Evolutionary conservation across 768 basidiomycete genomes (phyloP), one percentile per base, ranked within the genome.

Genomic region (Collybiopsis confluens): DNA sequence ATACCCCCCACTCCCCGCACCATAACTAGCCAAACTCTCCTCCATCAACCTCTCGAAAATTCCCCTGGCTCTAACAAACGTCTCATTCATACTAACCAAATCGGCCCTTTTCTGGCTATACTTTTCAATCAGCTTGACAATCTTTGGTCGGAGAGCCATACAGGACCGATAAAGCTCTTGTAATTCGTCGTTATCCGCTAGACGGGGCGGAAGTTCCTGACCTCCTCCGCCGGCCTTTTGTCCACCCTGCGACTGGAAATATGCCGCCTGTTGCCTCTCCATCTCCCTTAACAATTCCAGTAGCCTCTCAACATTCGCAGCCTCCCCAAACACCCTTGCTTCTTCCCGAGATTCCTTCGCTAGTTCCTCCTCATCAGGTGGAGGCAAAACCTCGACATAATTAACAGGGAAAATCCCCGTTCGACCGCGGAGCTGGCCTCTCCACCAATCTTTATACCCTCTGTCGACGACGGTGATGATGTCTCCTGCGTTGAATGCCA

Each of bases 381-480:
- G 92, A 0, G 93, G 90, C 56, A 98, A 75, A 2, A 85, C 76
- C 61, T 91, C 92, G 61, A 98, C 92, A 72, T 98, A 97, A 67
- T 96, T 97, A 18, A 96, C 92, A 0, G 96, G 96, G 69, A 98
- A 98, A 44, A 98, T 98, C 41, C 93, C 93, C 2, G 93, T 92
- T 54, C 90, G 74, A 0, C 92, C 94, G 63, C 85, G 89, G 42
- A 95, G 68, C 60, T 97, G 93, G 1, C 96, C 96, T 21, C 92
- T 72, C 92, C 94, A 98, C 96, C 96, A 98, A 65, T 97, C 93
- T 61, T 91, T 88, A 68, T 96, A 96, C 21, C 87, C 88, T 23
- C 92, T 82, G 66, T 97, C 93, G 21, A 98, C 85, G 13, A 98
- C 95, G 63, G 93, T 92, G 74, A 98, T 93, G 43, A 96, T 76